Percentiles rank a stretch among this genome's conserved stretches.
phyloP scores from a whole-genome alignment of 306 rosid species.

The Cucurbita pepo region DNA sequence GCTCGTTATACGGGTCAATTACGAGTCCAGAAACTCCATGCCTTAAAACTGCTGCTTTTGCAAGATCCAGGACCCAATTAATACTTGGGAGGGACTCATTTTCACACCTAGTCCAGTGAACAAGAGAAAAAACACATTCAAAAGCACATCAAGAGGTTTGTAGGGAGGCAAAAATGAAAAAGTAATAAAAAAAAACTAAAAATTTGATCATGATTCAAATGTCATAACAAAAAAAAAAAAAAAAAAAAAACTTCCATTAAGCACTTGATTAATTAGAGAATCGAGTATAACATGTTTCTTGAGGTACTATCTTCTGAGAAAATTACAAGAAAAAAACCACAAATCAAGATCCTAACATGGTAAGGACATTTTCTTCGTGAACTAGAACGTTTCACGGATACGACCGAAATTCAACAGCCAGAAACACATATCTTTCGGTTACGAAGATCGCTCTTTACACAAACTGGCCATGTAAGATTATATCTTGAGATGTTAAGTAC shows the following conservation, averaged over 20 bases:
- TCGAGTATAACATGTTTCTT: background rate
- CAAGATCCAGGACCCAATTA: slow-evolving; percentile 85
- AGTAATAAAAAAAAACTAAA: background rate
- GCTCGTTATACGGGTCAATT: slow-evolving; percentile 97
- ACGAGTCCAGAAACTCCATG: slow-evolving; percentile 93
- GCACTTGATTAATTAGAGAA: background rate
- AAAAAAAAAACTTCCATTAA: background rate
- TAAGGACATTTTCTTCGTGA: background rate
- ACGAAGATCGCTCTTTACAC: background rate
- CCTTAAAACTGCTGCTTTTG: slow-evolving; percentile 74
- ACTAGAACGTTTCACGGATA: background rate
- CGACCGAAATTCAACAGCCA: background rate
- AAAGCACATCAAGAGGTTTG: background rate
- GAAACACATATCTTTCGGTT: background rate
- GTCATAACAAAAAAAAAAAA: background rate
- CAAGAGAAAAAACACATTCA: slow-evolving; percentile 10
- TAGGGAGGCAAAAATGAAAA: background rate
- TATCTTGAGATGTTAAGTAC: background rate
- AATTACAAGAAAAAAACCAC: background rate
- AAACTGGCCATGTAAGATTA: background rate
- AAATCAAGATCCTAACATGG: background rate
- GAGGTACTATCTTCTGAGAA: background rate
- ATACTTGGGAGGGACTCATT: slow-evolving; percentile 75
- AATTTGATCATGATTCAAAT: background rate
- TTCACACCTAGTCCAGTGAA: slow-evolving; percentile 49